A percentile compares a stretch with the other conserved stretches of the same genome.
Conservation (phyloP, 208 protist species). For the Perkinsela sp. region DNA sequence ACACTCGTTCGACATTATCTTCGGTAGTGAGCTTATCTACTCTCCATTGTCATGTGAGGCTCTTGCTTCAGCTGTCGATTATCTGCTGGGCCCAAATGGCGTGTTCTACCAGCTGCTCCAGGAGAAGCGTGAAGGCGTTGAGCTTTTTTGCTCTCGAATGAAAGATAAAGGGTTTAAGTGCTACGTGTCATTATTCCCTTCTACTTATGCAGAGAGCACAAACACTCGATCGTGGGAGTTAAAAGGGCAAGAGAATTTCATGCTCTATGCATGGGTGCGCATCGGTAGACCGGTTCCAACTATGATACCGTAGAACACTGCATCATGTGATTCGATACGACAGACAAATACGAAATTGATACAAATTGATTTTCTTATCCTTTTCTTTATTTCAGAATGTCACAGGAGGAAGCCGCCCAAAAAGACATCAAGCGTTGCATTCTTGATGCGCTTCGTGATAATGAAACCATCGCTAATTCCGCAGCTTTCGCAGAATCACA, state of each 20-base stretch:
- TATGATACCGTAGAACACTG: neutral
- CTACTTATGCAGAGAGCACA: neutral
- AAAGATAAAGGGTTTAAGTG: neutral
- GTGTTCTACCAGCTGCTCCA: constrained; percentile 6
- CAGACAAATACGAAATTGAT: too few relatives aligned
- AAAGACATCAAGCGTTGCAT: too few relatives aligned
- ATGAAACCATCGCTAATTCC: constrained; percentile 7
- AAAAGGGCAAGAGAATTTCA: neutral
- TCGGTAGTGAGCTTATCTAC: constrained; percentile 7
- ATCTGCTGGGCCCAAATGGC: constrained; percentile 1
- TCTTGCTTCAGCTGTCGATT: neutral
- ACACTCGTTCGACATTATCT: constrained; percentile 3
- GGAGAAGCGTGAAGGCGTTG: constrained; percentile 3
- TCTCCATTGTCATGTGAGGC: constrained; percentile 1
- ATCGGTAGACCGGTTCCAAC: neutral
- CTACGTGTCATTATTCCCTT: neutral
- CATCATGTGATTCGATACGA: too few relatives aligned
- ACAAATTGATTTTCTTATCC: too few relatives aligned
- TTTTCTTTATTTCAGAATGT: too few relatives aligned
- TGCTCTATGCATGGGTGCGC: neutral
- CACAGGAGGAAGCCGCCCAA: too few relatives aligned
- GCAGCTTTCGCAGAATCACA: constrained; percentile 4
- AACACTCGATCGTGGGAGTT: neutral
- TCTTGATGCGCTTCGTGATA: too few relatives aligned
- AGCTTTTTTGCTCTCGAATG: neutral